phyloP scores from a whole-genome alignment of 2,329 filamentous ascomycete species.

The Colletotrichum cuscutae region DNA sequence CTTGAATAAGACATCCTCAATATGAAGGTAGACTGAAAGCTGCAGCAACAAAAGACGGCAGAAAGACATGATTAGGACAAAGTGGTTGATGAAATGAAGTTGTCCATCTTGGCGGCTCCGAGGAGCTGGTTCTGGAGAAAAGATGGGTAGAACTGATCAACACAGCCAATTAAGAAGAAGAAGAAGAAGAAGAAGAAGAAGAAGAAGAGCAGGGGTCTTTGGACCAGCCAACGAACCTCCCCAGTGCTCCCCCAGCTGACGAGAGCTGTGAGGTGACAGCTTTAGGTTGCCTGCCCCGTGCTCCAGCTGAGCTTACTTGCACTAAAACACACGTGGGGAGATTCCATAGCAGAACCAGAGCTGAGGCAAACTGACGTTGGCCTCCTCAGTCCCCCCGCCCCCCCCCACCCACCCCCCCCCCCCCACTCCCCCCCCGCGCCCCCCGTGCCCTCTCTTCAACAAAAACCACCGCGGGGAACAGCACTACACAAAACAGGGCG shows the following conservation, averaged over 20 bases:
- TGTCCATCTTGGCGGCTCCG: not conserved
- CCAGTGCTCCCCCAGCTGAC: not conserved
- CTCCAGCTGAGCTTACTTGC: constrained; percentile 27
- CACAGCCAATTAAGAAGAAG: not conserved
- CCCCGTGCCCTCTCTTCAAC: too few species aligned
- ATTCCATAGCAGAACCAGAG: not conserved
- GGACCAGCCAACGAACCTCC: not conserved
- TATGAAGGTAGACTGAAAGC: not conserved
- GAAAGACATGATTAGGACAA: not conserved
- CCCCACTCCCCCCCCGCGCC: too few species aligned
- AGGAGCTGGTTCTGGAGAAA: constrained; percentile 1
- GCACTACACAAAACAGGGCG: too few species aligned
- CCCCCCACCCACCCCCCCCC: too few species aligned
- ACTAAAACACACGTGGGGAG: constrained; percentile 16
- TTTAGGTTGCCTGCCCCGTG: constrained; percentile 11
- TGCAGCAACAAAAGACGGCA: not conserved
- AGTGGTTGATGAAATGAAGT: not conserved
- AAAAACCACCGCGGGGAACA: too few species aligned
- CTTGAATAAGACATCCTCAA: too few species aligned
- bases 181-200: not conserved
- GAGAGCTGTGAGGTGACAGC: constrained; percentile 10
- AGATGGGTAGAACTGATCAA: not conserved
- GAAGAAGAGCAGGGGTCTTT: not conserved
- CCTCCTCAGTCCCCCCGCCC: too few species aligned
- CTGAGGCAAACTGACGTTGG: constrained; percentile 9